Evolutionary conservation across 2,329 filamentous ascomycete genomes (phyloP).

Genomic region (Ramichloridium luteum): DNA sequence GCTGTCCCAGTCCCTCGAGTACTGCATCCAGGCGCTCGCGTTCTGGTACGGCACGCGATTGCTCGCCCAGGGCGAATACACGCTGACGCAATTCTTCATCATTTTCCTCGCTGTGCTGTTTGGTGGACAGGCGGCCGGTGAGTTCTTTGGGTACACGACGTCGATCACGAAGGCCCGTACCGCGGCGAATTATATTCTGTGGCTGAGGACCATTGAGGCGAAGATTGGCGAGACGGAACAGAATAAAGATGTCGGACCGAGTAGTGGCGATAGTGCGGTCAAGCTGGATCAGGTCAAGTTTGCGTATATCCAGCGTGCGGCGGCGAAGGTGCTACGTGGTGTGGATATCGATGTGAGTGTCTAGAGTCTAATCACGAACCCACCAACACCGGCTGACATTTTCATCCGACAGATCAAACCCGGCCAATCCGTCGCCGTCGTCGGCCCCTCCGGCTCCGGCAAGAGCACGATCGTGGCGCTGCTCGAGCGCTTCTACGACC

Average conservation of each 20-base stretch:
- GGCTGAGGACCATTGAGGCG: slow-evolving; percentile 29
- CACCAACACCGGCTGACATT: too few species aligned
- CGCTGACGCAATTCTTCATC: slow-evolving; percentile 39
- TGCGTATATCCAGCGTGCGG: slow-evolving; percentile 17
- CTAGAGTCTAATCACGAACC: too few species aligned
- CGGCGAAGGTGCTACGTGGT: slow-evolving; percentile 18
- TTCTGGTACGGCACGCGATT: slow-evolving; percentile 27
- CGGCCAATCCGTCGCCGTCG: slow-evolving; percentile 35
- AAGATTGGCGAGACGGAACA: slow-evolving; percentile 28
- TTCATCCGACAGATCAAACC: slow-evolving; percentile 14
- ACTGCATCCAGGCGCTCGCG: slow-evolving; percentile 21
- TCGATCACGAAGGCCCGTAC: slow-evolving; percentile 25
- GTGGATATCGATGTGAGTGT: slow-evolving; percentile 13
- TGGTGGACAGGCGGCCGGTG: slow-evolving; percentile 54
- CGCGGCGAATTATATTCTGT: slow-evolving; percentile 34
- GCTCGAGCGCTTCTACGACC: slow-evolving; percentile 37
- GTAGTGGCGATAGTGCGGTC: slow-evolving; percentile 15
- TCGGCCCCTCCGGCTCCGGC: slow-evolving; percentile 37
- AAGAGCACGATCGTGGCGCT: slow-evolving; percentile 37
- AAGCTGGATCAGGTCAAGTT: slow-evolving; percentile 20
- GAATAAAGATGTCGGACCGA: slow-evolving; percentile 20
- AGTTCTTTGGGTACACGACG: slow-evolving; percentile 50
- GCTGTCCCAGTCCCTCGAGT: slow-evolving; percentile 24
- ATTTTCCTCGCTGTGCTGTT: slow-evolving; percentile 53
- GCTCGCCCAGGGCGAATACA: slow-evolving; percentile 24